These are phyloP conservation scores for Achaetomium macrosporum DNA, from an alignment of 2,329 filamentous ascomycete species.

Conservation along the genomic window DNA sequence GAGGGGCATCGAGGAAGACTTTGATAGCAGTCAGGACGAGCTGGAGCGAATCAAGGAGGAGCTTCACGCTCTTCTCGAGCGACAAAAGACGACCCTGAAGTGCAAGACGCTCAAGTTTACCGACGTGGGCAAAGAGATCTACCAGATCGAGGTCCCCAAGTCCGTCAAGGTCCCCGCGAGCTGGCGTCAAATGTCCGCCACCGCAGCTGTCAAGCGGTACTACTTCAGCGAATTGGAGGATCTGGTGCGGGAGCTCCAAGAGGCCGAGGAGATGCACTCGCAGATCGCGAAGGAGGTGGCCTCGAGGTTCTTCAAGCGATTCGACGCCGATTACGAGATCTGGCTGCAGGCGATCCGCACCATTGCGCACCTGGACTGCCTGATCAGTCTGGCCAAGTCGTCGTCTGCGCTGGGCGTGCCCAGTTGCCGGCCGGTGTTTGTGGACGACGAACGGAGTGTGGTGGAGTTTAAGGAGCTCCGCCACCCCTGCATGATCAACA, in stretches of 20 bases:
- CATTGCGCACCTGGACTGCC: conserved; percentile 85
- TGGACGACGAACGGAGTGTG: conserved; percentile 76
- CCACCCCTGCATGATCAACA: conserved; percentile 89
- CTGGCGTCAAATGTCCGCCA: conserved; percentile 97
- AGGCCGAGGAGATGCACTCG: conserved; percentile 87
- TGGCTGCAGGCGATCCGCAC: conserved; percentile 91
- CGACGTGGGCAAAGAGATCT: conserved; percentile 94
- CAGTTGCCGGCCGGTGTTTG: conserved; percentile 81
- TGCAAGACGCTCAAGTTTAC: conserved; percentile 68
- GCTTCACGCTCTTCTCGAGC: conserved; percentile 64
- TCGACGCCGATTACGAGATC: conserved; percentile 76
- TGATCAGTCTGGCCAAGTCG: conserved; percentile 87
- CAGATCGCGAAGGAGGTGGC: conserved; percentile 87
- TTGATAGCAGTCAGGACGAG: conserved; percentile 72
- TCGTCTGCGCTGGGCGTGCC: conserved; percentile 79
- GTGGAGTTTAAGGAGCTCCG: conserved; percentile 90
- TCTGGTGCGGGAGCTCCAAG: conserved; percentile 81
- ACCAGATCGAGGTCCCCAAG: conserved; percentile 90
- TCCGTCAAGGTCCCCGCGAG: conserved; percentile 73
- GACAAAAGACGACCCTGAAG: conserved; percentile 66
- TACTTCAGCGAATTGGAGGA: conserved; percentile 80
- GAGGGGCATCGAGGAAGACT: conserved; percentile 83
- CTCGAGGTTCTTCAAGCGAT: conserved; percentile 74
- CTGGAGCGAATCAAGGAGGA: conserved; percentile 72
- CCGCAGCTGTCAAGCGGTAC: conserved; percentile 82